Evolutionary conservation across 2,329 filamentous ascomycete genomes (phyloP).

Genomic region (Fusarium piperis): DNA sequence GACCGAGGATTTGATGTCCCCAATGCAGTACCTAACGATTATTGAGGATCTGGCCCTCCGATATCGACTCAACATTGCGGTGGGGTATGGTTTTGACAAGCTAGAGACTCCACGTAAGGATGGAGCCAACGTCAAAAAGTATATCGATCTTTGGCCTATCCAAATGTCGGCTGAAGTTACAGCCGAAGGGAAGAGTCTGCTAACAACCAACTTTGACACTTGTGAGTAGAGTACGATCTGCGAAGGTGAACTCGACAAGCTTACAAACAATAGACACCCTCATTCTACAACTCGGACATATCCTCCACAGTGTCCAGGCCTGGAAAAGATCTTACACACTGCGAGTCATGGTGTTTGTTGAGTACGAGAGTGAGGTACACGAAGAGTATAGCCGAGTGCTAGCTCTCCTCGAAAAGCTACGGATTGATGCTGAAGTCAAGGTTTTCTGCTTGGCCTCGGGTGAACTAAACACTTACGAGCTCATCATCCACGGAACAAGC

Average conservation of each 20-base stretch:
- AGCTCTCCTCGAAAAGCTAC: conserved; percentile 79
- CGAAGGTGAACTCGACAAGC: neutral
- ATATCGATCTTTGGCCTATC: conserved; percentile 90
- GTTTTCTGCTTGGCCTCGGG: conserved; percentile 87
- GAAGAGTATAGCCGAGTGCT: conserved; percentile 79
- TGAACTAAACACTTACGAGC: conserved; percentile 75
- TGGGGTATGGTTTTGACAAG: conserved; percentile 82
- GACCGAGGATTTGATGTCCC: conserved; percentile 73
- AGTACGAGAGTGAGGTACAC: conserved; percentile 85
- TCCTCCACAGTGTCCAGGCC: conserved; percentile 80
- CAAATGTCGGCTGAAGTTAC: conserved; percentile 90
- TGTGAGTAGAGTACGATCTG: conserved; percentile 62
- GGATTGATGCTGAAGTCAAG: conserved; percentile 81
- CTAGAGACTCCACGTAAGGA: conserved; percentile 75
- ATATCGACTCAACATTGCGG: conserved; percentile 83
- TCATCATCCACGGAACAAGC: conserved; percentile 77
- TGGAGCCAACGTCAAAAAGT: conserved; percentile 72
- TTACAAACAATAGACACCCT: conserved; percentile 65
- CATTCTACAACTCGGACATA: conserved; percentile 88
- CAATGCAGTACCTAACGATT: conserved; percentile 81
- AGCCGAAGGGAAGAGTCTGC: conserved; percentile 70
- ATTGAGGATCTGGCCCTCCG: conserved; percentile 82
- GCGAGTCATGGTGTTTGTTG: conserved; percentile 86
- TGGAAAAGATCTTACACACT: conserved; percentile 80
- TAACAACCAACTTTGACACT: conserved; percentile 92